Conservation (phyloP, 2,329 filamentous ascomycete genomes). For the Scedosporium minutisporum region DNA sequence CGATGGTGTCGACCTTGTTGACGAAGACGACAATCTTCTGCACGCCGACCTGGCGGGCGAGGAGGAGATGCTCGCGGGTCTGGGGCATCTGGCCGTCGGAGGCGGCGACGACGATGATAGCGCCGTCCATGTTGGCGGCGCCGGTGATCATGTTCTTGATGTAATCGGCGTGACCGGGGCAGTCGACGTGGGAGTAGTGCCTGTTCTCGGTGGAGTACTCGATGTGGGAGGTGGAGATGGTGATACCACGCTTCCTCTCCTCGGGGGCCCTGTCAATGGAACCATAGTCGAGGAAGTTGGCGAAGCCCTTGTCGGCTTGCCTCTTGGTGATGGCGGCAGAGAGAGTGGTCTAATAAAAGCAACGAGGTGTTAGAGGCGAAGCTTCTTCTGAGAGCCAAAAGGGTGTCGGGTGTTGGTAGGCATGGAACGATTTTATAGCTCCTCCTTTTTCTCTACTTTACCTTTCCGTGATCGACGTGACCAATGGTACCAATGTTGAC, state of each 20-base stretch:
- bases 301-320: slow-evolving; percentile 87
- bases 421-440: no score
- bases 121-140: slow-evolving; percentile 98
- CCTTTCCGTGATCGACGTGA: slow-evolving; percentile 99
- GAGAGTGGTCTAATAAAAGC: slow-evolving; percentile 78
- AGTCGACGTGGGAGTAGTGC: slow-evolving; percentile 99
- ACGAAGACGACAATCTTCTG: slow-evolving; percentile 98
- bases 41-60: slow-evolving; percentile 96
- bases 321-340: slow-evolving; percentile 98
- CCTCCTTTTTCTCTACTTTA: slow-evolving; percentile 25
- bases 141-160: slow-evolving; percentile 99
- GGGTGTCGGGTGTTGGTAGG: background rate
- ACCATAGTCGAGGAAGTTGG: slow-evolving; percentile 93
- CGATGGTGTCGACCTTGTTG: slow-evolving; percentile 97
- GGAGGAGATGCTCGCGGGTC: slow-evolving; percentile 94
- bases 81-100: slow-evolving; percentile 99
- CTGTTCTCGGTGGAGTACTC: slow-evolving; percentile 91
- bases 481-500: slow-evolving; percentile 99
- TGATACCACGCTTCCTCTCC: slow-evolving; percentile 99
- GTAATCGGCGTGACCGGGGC: slow-evolving; percentile 99
- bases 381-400: background rate
- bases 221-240: slow-evolving; percentile 96
- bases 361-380: background rate
- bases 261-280: slow-evolving; percentile 98
- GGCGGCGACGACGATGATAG: slow-evolving; percentile 96